Conservation (phyloP, 2,329 filamentous ascomycete genomes). For the Colletotrichum graminicola region DNA sequence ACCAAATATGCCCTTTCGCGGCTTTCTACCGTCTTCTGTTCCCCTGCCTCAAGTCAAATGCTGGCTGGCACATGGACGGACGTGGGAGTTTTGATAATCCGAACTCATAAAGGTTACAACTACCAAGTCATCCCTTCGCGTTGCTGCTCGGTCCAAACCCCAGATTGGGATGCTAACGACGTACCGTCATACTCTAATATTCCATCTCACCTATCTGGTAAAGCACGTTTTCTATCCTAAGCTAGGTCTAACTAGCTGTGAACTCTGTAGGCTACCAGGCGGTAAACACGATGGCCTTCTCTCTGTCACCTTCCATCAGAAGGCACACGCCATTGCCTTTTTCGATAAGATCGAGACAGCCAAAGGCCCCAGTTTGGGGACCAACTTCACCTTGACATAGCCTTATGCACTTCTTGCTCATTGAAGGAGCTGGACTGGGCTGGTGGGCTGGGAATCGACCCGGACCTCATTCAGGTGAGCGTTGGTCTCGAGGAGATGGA, state of each 20-base stretch:
- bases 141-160: background rate
- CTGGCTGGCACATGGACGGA: background rate
- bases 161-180: background rate
- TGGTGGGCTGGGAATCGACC: conserved; percentile 82
- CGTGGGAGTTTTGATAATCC: background rate
- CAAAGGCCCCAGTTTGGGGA: conserved; percentile 94
- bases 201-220: conserved; percentile 61
- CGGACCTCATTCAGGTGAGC: conserved; percentile 85
- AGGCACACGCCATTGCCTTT: conserved; percentile 80
- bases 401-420: conserved; percentile 94
- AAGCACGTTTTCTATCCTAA: conserved; percentile 91
- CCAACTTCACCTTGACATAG: conserved; percentile 93
- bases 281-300: conserved; percentile 93
- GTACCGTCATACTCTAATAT: background rate
- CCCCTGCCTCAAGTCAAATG: conserved; percentile 12
- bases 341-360: conserved; percentile 88
- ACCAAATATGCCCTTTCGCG: background rate
- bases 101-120: background rate
- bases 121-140: background rate
- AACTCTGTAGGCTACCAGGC: conserved; percentile 77
- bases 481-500: conserved; percentile 87
- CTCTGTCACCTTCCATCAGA: conserved; percentile 82
- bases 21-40: conserved; percentile 1
- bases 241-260: conserved; percentile 80
- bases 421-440: conserved; percentile 95